A percentile compares a stretch with the other conserved stretches of the same genome.
phyloP scores from a whole-genome alignment of 495 filamentous ascomycete species.

The Aspergillus steynii region DNA sequence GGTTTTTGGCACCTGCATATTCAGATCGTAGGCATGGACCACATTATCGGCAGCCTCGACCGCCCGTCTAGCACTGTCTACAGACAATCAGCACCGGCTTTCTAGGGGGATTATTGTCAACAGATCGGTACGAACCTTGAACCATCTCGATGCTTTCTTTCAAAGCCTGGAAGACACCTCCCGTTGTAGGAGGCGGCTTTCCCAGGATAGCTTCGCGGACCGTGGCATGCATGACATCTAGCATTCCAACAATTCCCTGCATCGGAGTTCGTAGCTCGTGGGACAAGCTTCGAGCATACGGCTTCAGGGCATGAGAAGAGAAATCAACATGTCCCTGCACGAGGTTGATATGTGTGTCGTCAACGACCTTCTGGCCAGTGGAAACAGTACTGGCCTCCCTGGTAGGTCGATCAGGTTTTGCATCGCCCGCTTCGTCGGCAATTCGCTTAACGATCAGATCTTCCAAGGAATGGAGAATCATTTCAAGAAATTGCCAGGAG shows the following conservation, averaged over 20 bases:
- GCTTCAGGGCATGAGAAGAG: constrained; percentile 67
- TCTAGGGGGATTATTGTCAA: not conserved
- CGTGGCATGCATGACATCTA: constrained; percentile 82
- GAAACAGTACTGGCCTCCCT: constrained; percentile 21
- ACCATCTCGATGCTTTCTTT: constrained; percentile 76
- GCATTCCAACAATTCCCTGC: constrained; percentile 84
- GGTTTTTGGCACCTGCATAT: constrained; percentile 76
- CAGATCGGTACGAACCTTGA: constrained; percentile 42
- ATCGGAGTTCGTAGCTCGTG: constrained; percentile 82
- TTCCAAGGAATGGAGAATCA: constrained; percentile 74
- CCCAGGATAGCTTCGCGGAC: constrained; percentile 68
- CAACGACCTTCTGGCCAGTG: constrained; percentile 33
- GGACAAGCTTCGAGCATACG: constrained; percentile 75
- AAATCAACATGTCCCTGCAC: constrained; percentile 30
- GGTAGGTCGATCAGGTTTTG: constrained; percentile 21
- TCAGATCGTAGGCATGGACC: constrained; percentile 83
- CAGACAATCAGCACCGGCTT: constrained; percentile 14
- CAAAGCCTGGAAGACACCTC: constrained; percentile 60
- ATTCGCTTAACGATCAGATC: constrained; percentile 66
- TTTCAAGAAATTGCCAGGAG: constrained; percentile 71
- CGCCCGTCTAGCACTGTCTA: constrained; percentile 72
- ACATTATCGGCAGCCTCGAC: constrained; percentile 85
- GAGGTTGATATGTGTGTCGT: constrained; percentile 26
- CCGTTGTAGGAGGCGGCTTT: constrained; percentile 49
- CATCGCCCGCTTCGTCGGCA: constrained; percentile 47